Evolutionary conservation across 192 early-diverging fungal genomes (phyloP), one percentile per base, ranked within the genome.

Genomic region (Dispira simplex): DNA sequence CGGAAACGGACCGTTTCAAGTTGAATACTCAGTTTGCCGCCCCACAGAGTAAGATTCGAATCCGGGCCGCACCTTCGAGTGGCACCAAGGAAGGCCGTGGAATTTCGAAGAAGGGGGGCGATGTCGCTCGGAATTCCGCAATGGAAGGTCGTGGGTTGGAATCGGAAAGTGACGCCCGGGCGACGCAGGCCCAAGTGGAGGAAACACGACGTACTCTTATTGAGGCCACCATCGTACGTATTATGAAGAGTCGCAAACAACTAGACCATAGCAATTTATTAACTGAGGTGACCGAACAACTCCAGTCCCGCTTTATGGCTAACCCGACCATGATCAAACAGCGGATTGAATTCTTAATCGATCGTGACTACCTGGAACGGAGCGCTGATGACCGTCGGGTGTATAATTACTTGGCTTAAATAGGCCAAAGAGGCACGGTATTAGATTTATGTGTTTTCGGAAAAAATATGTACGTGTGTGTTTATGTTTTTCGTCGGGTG

Each of bases 201-300:
- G 86, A 91, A 68, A 86, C 83, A 52, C 79, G 97, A 3, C 83
- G 87, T 69, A 91, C 95, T 65, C 84, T 91, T 68, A 81, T 91
- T 0, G 97, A 99, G 67, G 97, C 97, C 0, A 87, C 90, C 12
- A 84, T 99, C 63, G 97, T 99, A 44, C 75, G 97, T 49, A 91
- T 95, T 67, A 99, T 99, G 97, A 99, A 99, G 81, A 75, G 85
- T 48, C 70, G 93, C 46, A 94, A 91, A 73, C 71, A 74, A 44
- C 77, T 98, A 83, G 82, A 87, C 26, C 97, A 99, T 66, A 93
- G 92, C 63, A 74, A 79, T 44, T 73, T 99, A 14, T 79, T 96
- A 56, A 77, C 81, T 6, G 92, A 98, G 69, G 87, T 92, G 0
- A 83, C 88, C 21, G 71, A 72, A 57, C 90, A 94, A 70, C 76